Percentiles rank a stretch among this genome's conserved stretches.
phyloP scores from a whole-genome alignment of 2,329 filamentous ascomycete species.

The Hypoxylon sp. region DNA sequence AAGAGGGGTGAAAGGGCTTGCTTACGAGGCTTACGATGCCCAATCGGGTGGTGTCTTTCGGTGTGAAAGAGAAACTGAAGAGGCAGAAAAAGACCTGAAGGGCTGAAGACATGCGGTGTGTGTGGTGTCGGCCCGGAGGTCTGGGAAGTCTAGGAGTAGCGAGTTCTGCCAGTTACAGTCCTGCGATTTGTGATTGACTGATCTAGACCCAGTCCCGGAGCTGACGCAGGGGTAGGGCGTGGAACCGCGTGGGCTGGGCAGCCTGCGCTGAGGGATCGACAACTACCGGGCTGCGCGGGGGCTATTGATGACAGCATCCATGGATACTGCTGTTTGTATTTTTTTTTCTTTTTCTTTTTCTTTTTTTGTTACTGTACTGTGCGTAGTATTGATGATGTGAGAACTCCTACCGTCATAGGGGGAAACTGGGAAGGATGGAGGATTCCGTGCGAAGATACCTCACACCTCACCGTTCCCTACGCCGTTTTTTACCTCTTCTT shows the following conservation, averaged over 20 bases:
- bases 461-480: constrained; percentile 39
- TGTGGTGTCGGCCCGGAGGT: constrained; percentile 36
- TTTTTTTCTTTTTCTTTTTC: constrained; percentile 13
- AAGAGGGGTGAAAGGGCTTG: not conserved
- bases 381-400: constrained; percentile 46
- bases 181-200: constrained; percentile 22
- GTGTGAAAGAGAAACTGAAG: constrained; percentile 20
- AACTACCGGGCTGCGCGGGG: constrained; percentile 37
- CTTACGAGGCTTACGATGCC: constrained; percentile 39
- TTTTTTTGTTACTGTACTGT: constrained; percentile 35
- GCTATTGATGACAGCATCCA: constrained; percentile 21
- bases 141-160: constrained; percentile 24
- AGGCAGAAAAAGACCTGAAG: constrained; percentile 15
- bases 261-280: constrained; percentile 34
- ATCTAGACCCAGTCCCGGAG: constrained; percentile 23
- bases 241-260: constrained; percentile 37
- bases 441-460: constrained; percentile 34
- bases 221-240: constrained; percentile 42
- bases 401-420: constrained; percentile 12
- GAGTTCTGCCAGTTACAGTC: not conserved
- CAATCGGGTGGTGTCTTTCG: constrained; percentile 40
- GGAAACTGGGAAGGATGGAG: constrained; percentile 34
- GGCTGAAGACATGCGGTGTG: constrained; percentile 43
- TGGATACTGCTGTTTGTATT: not conserved
- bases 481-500: constrained; percentile 22